A percentile compares a stretch with the other conserved stretches of the same genome.
Conservation (phyloP, 768 basidiomycete genomes). For the Asterophora parasitica region DNA sequence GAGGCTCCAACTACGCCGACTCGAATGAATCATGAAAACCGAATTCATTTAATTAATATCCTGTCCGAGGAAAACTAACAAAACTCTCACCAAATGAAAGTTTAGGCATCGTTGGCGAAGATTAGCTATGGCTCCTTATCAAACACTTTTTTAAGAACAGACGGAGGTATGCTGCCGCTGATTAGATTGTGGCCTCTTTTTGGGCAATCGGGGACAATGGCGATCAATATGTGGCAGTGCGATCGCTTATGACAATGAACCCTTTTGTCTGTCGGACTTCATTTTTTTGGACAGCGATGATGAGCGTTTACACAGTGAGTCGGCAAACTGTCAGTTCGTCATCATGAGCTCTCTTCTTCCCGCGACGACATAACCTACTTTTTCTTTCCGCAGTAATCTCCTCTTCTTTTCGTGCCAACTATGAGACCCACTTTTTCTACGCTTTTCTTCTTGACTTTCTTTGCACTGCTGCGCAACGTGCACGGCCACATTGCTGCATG, state of each 20-base stretch:
- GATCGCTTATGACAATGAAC: background rate
- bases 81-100: no score
- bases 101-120: no score
- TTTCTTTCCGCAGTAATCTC: background rate
- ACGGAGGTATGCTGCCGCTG: no score
- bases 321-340: background rate
- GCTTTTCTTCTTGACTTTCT: background rate
- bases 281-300: no score
- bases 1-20: no score
- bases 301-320: background rate
- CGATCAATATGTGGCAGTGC: background rate
- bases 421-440: background rate
- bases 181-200: background rate
- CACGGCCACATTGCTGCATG: constrained; percentile 15
- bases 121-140: no score
- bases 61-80: no score
- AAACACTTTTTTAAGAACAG: no score
- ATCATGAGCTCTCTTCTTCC: constrained; percentile 4
- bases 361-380: background rate
- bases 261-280: background rate
- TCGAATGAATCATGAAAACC: no score
- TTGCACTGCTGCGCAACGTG: constrained; percentile 12
- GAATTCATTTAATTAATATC: no score
- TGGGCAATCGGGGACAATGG: background rate
- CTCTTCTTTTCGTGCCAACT: background rate